A percentile compares a stretch with the other conserved stretches of the same genome.
Conservation (phyloP, 306 rosid species). For the Amphicarpaea edgeworthii region DNA sequence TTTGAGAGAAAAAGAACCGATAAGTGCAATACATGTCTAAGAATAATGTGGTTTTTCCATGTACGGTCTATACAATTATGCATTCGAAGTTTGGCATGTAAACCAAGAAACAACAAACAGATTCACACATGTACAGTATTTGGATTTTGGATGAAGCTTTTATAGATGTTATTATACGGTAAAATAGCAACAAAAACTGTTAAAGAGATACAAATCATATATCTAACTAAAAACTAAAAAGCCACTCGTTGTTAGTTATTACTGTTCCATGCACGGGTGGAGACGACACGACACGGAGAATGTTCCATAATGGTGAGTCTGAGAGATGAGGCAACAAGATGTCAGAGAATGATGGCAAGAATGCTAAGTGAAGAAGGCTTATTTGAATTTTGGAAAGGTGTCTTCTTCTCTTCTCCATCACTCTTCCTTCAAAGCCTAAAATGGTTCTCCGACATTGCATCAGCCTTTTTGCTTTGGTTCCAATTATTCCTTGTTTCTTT, state of each 20-base stretch:
- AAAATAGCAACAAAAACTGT: no score
- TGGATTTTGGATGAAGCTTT: no score
- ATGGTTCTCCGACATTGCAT: conserved; percentile 39
- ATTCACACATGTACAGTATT: no score
- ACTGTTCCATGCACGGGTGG: conserved; percentile 1
- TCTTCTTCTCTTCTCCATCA: conserved; percentile 13
- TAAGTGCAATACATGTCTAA: neutral
- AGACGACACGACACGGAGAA: conserved; percentile 7
- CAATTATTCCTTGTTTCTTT: conserved; percentile 21
- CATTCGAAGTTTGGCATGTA: no score
- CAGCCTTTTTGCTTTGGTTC: conserved; percentile 6
- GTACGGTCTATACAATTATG: no score
- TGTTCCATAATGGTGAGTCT: conserved; percentile 36
- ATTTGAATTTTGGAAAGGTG: neutral
- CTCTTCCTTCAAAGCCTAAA: conserved; percentile 1
- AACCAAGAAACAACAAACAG: no score
- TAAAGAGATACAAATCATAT: no score
- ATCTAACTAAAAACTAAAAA: no score
- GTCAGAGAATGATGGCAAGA: conserved; percentile 51
- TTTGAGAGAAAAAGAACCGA: conserved; percentile 6
- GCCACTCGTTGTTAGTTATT: no score
- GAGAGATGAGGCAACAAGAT: conserved; percentile 33
- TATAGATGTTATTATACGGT: no score
- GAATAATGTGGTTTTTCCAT: neutral
- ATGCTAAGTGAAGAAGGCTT: conserved; percentile 32